Conservation (phyloP, 2,329 filamentous ascomycete genomes). For the Diaporthe citriasiana region DNA sequence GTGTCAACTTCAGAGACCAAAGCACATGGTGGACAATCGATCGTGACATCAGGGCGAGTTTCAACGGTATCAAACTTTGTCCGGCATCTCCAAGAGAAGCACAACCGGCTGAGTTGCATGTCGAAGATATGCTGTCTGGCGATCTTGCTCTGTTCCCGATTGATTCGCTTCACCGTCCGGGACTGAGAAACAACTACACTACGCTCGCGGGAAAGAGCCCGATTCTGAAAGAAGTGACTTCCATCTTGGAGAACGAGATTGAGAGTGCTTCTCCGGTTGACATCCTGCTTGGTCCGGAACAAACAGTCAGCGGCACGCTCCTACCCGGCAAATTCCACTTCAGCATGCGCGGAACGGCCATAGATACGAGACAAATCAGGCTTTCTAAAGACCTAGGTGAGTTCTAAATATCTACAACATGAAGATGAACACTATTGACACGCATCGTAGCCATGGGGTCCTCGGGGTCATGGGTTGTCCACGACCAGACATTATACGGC, state of each 20-base stretch:
- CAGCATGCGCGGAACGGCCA: neutral
- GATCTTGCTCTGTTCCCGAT: neutral
- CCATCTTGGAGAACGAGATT: neutral
- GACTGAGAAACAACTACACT: neutral
- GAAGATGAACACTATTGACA: neutral
- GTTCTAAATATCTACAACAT: neutral
- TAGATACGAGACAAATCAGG: neutral
- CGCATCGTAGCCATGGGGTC: neutral
- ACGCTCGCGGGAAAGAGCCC: neutral
- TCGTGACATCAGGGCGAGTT: neutral
- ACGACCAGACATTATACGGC: neutral
- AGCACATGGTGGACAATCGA: neutral
- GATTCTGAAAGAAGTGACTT: neutral
- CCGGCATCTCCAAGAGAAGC: neutral
- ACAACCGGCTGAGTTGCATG: neutral
- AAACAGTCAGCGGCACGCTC: neutral
- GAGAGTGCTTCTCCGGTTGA: neutral
- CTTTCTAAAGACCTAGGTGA: neutral
- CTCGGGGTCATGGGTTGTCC: neutral
- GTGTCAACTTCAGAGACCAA: neutral
- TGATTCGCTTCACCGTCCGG: neutral
- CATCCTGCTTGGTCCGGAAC: neutral
- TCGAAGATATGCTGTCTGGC: neutral
- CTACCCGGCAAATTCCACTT: neutral
- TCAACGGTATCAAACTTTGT: neutral